Percentiles rank a stretch among this genome's conserved stretches.
Conservation (phyloP, 148 eudicot genomes). For the Rhododendron kiyosumense region DNA sequence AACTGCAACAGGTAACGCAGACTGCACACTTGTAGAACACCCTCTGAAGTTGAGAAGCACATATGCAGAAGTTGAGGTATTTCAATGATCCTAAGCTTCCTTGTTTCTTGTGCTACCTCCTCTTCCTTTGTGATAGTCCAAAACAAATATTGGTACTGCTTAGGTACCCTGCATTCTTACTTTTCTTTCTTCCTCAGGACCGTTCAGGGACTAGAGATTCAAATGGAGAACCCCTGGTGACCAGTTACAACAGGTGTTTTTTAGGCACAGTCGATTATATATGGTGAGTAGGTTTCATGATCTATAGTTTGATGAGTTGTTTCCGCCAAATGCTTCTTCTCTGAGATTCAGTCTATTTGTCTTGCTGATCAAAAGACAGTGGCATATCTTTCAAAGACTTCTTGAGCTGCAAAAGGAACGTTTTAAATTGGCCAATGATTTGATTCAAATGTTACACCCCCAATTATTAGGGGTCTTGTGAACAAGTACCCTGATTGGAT, state of each 20-base stretch:
- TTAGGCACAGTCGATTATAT: conserved; percentile 94
- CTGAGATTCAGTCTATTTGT: neutral
- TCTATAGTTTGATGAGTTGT: neutral
- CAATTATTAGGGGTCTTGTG: neutral
- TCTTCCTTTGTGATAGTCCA: neutral
- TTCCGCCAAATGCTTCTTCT: neutral
- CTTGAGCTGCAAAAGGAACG: neutral
- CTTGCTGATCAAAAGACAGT: neutral
- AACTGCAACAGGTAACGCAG: conserved; percentile 71
- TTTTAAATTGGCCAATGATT: neutral
- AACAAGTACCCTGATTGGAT: neutral
- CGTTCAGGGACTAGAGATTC: conserved; percentile 71
- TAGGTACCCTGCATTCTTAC: neutral
- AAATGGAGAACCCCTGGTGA: conserved; percentile 79
- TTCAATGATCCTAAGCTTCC: neutral
- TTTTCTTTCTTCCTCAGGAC: conserved; percentile 30
- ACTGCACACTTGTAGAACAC: conserved; percentile 53
- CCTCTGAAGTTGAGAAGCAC: conserved; percentile 67
- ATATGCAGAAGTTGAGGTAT: conserved; percentile 89
- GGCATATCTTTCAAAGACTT: neutral
- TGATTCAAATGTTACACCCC: neutral
- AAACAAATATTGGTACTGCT: neutral
- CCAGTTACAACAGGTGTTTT: conserved; percentile 77
- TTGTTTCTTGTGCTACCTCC: neutral
- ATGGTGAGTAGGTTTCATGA: conserved; percentile 48